Base-by-base conservation (phyloP, 306 rosid species). In the Vigna angularis region DNA sequence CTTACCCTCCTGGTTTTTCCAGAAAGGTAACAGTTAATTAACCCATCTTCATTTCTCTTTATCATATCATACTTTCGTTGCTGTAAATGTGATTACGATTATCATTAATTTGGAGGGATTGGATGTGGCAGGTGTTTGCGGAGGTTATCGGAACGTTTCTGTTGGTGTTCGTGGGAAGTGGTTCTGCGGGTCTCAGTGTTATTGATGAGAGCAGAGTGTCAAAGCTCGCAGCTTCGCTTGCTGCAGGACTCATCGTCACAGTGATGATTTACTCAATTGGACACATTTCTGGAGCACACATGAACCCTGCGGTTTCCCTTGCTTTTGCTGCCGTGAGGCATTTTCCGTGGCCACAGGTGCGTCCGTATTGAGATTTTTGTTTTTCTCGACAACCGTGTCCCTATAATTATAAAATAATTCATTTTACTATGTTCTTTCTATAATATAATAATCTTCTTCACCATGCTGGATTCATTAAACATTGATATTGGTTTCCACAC, bases 201-300 rank as follows among this genome's bases (percentile, higher is more conserved):
- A 73, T 42, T n/a, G 91, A 94, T 78, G 90, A 86, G 52, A 76
- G 62, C 38, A 83, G 45, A 67, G 88, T 91, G 1, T 84, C 96
- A 34, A 85, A 84, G 78, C 84, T 93, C 1, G 98, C 74, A 83
- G 98, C 96, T 14, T 90, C 97, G 17, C 72, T 93, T 1, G 90
- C 89, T 12, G 91, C 89, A 53, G 98, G 98, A 3, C 84, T 90
- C 30, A 82, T 91, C 0, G 94, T 94, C 38, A 90, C 87, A 0
- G 90, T 87, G 15, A 84, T 94, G 98, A 94, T 94, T 74, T 89
- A 94, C 59, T 81, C 94, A 0, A 95, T 91, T 1, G 97, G 97
- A n/a, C 98, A 93, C 76, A 86, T 93, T 78, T 91, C 98, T 3
- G 94, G 97, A 0, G 97, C 96, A 4, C 98, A 93, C 69, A 90